phyloP scores from a whole-genome alignment of 345 rosid species.

The Abelmoschus esculentus region DNA sequence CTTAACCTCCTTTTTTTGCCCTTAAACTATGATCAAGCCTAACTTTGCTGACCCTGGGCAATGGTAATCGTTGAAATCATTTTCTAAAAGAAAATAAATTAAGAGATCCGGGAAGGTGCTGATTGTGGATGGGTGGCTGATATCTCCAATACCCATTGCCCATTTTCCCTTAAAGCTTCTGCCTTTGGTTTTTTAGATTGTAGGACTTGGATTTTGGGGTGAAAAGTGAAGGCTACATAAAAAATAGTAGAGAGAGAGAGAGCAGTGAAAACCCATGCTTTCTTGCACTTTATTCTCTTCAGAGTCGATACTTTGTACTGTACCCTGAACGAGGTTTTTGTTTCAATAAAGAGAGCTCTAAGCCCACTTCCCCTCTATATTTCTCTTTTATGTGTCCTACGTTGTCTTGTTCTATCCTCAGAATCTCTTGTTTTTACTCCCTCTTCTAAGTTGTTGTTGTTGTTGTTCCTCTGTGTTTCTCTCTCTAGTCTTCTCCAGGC shows the following conservation, averaged over 20 bases:
- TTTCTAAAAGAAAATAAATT: not conserved
- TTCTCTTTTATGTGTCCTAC: slow-evolving; percentile 20
- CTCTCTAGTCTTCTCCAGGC: slow-evolving; percentile 2
- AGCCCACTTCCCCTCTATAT: slow-evolving; percentile 7
- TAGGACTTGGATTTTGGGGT: slow-evolving; percentile 24
- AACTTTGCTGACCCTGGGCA: slow-evolving; percentile 27
- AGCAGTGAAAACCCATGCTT: slow-evolving; percentile 12
- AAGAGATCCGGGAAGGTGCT: not conserved
- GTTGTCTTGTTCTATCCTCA: slow-evolving; percentile 49
- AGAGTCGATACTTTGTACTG: slow-evolving; percentile 43
- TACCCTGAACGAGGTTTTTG: slow-evolving; percentile 35
- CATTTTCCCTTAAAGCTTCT: slow-evolving; percentile 18
- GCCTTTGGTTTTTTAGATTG: not conserved
- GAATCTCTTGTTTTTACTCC: slow-evolving; percentile 38
- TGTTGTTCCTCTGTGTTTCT: not conserved
- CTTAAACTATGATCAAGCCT: slow-evolving; percentile 10
- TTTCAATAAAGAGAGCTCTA: not conserved
- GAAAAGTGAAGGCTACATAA: slow-evolving; percentile 5
- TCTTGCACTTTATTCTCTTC: slow-evolving; percentile 35
- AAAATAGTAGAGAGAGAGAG: not conserved
- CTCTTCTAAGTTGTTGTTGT: slow-evolving; percentile 22
- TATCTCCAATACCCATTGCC: slow-evolving; percentile 21
- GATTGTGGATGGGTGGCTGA: slow-evolving; percentile 19
- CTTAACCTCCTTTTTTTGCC: not conserved
- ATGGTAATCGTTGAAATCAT: not conserved